These are phyloP conservation scores for Saturnispora gosingensis DNA, from an alignment of 805 yeast species.

Conservation along the genomic window DNA sequence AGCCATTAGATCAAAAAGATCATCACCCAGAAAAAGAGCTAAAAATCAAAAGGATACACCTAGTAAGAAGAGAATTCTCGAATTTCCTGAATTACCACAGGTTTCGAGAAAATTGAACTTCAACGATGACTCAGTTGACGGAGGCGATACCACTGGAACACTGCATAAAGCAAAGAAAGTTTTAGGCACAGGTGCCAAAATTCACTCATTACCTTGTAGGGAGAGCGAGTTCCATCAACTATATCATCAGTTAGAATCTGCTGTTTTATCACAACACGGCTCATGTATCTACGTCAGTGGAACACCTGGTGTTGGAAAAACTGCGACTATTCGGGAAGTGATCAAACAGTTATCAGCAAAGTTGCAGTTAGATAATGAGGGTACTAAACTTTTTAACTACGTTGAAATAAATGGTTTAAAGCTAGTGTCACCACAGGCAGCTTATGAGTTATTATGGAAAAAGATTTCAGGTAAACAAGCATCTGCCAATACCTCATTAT, in stretches of 20 bases:
- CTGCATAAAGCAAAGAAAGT: slow-evolving; percentile 32
- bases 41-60: background rate
- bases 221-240: slow-evolving; percentile 72
- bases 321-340: slow-evolving; percentile 86
- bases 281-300: slow-evolving; percentile 89
- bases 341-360: slow-evolving; percentile 48
- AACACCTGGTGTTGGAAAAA: slow-evolving; percentile 96
- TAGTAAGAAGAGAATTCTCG: background rate
- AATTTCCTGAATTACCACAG: slow-evolving; percentile 9
- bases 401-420: slow-evolving; percentile 89
- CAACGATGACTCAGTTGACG: slow-evolving; percentile 6
- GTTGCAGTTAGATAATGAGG: slow-evolving; percentile 16
- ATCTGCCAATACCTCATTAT: slow-evolving; percentile 55
- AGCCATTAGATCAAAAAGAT: background rate
- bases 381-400: slow-evolving; percentile 44
- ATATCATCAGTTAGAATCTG: slow-evolving; percentile 58
- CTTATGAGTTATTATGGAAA: slow-evolving; percentile 80
- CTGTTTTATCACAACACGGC: slow-evolving; percentile 64
- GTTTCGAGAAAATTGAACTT: slow-evolving; percentile 7
- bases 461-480: slow-evolving; percentile 53
- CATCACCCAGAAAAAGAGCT: background rate
- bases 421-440: slow-evolving; percentile 63
- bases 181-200: slow-evolving; percentile 31
- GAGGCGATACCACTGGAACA: slow-evolving; percentile 15
- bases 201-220: slow-evolving; percentile 67